Evolutionary conservation across 148 eudicot species (phyloP).

Genomic region (Pharnaceum exiguum): DNA sequence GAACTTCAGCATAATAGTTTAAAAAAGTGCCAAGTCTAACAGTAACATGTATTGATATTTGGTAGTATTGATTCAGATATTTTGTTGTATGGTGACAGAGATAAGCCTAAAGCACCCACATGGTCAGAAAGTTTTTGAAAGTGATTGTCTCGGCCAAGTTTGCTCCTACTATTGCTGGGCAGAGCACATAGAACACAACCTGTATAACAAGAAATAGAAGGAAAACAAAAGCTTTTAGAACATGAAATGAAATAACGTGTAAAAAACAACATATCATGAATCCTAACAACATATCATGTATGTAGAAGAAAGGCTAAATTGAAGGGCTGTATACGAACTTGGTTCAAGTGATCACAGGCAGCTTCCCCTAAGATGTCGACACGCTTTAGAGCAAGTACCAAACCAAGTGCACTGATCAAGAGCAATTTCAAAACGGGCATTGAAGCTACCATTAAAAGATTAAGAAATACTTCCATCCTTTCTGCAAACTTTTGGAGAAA

Average conservation of each 20-base stretch:
- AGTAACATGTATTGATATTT: no score
- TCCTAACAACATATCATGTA: background rate
- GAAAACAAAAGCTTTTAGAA: background rate
- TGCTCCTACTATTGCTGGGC: conserved; percentile 38
- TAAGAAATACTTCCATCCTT: conserved; percentile 31
- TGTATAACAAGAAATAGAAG: background rate
- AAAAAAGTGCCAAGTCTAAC: background rate
- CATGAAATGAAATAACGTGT: background rate
- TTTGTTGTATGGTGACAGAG: no score
- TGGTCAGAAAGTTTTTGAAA: conserved; percentile 19
- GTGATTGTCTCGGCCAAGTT: conserved; percentile 40
- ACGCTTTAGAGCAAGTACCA: conserved; percentile 32
- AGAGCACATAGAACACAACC: conserved; percentile 37
- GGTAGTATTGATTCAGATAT: background rate
- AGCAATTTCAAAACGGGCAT: conserved; percentile 43
- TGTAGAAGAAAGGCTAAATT: background rate
- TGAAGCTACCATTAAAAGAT: conserved; percentile 34
- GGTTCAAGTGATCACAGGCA: conserved; percentile 28
- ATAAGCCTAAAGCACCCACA: conserved; percentile 23
- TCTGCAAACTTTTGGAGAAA: no score
- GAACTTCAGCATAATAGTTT: background rate
- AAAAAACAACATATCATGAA: no score
- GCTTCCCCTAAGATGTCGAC: conserved; percentile 26
- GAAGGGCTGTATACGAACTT: background rate
- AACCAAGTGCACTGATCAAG: conserved; percentile 36